Conservation (phyloP, 371 early-diverging fungal genomes). For the Zychaea mexicana region DNA sequence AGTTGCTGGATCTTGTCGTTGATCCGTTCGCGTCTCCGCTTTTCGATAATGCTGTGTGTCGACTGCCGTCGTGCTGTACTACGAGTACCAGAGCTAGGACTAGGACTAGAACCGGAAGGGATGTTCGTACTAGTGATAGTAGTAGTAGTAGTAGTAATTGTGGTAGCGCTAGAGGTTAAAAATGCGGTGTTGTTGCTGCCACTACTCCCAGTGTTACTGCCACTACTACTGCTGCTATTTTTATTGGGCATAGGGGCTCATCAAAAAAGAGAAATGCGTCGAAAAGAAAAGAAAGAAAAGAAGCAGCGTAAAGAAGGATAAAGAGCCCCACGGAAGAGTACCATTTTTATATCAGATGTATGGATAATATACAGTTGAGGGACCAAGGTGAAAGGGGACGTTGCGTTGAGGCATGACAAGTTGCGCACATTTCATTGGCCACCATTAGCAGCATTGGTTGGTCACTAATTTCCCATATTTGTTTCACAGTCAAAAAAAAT, state of each 20-base stretch:
- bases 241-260: too few relatives aligned
- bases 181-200: too few relatives aligned
- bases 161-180: too few relatives aligned
- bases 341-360: not conserved
- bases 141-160: too few relatives aligned
- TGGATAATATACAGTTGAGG: too few relatives aligned
- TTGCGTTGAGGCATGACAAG: not conserved
- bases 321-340: too few relatives aligned
- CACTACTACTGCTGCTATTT: too few relatives aligned
- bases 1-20: conserved; percentile 65
- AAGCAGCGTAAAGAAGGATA: not conserved
- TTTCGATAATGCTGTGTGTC: conserved; percentile 79
- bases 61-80: conserved; percentile 56
- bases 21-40: conserved; percentile 75
- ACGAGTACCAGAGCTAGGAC: too few relatives aligned
- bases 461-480: not conserved
- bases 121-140: too few relatives aligned
- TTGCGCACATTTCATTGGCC: not conserved
- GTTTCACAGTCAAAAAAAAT: not conserved
- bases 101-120: too few relatives aligned
- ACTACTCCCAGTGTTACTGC: too few relatives aligned
- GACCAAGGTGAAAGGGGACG: not conserved
- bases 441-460: not conserved
- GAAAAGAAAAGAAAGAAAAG: not conserved
- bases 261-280: not conserved